Evolutionary conservation across 495 filamentous ascomycete genomes (phyloP).

Genomic region (Jackrogersella minutella): DNA sequence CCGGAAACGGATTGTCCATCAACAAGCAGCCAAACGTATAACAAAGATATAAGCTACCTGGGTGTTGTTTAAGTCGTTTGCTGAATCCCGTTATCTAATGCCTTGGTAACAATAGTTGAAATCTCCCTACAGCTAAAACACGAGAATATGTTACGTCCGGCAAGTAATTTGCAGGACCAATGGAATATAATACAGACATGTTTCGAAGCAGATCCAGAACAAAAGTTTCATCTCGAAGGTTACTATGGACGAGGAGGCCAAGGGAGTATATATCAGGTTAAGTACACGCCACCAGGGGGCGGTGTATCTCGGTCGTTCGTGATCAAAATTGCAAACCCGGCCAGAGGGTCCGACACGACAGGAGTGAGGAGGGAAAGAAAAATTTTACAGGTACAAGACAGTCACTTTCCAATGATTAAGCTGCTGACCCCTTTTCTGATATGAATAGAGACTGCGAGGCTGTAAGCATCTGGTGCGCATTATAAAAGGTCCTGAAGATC

Average conservation of each 20-base stretch:
- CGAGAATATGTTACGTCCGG: neutral
- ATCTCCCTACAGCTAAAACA: no score
- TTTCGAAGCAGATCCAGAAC: neutral
- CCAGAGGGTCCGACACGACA: neutral
- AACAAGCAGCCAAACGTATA: no score
- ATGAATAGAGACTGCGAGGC: neutral
- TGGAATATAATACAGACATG: neutral
- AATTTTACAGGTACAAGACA: neutral
- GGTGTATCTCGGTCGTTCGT: neutral
- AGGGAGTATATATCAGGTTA: neutral
- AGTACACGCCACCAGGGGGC: neutral
- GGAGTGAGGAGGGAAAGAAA: neutral
- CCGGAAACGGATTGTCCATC: no score
- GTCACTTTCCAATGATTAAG: neutral
- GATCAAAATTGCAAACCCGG: constrained; percentile 7
- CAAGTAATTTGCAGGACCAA: neutral
- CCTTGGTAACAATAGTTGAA: no score
- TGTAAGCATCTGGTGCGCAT: constrained; percentile 8
- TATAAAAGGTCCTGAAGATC: neutral
- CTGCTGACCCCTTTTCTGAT: neutral
- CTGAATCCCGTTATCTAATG: no score
- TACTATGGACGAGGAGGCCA: neutral
- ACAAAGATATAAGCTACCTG: no score
- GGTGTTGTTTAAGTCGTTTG: no score
- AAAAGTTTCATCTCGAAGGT: neutral